Evolutionary conservation across 306 rosid species (phyloP).

Genomic region (Quercus agrifolia): DNA sequence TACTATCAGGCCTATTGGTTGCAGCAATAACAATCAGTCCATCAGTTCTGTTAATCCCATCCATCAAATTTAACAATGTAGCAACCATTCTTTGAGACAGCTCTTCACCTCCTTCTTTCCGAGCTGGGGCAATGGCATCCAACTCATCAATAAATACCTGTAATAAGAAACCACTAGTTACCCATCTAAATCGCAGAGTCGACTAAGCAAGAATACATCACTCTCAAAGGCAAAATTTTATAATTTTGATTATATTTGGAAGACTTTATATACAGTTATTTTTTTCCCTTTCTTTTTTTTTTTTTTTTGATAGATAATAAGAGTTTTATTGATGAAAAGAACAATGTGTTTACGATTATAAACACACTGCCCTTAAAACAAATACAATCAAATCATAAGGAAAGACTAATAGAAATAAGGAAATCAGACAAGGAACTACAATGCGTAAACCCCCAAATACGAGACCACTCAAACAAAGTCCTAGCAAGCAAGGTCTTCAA

Average conservation of each 20-base stretch:
- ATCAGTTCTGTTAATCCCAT: conserved; percentile 64
- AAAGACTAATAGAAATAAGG: no score
- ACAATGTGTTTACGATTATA: no score
- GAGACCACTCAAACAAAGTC: no score
- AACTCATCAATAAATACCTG: conserved; percentile 89
- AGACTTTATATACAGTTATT: not conserved
- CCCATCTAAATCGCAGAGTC: conserved; percentile 3
- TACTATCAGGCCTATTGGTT: conserved; percentile 77
- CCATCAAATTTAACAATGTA: conserved; percentile 75
- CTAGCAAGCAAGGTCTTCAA: no score
- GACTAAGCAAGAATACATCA: not conserved
- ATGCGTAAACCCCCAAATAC: no score
- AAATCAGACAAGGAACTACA: no score
- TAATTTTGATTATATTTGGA: not conserved
- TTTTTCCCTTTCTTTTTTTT: not conserved
- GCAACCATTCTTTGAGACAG: conserved; percentile 89
- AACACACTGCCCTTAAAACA: no score
- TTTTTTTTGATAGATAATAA: no score
- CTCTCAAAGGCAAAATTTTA: not conserved
- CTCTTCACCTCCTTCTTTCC: conserved; percentile 86
- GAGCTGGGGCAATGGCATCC: conserved; percentile 90
- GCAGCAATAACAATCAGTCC: conserved; percentile 86
- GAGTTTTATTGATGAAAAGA: no score
- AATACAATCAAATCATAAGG: no score
- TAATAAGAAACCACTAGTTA: conserved; percentile 22